Conservation (phyloP, 164 flowering plant genomes). For the Warburgia ugandensis region DNA sequence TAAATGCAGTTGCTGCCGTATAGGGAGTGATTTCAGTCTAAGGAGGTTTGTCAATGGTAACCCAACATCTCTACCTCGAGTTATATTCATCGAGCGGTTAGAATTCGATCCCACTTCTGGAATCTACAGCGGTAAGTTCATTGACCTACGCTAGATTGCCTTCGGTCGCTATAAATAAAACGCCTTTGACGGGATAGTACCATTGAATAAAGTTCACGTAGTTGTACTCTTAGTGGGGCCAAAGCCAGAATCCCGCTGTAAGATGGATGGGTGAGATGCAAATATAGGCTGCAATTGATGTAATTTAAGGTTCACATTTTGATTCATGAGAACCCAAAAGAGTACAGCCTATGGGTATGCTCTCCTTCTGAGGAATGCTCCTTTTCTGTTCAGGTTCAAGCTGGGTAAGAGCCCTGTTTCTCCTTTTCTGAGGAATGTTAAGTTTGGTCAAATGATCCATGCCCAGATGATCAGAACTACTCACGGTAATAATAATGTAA, state of each 20-base stretch:
- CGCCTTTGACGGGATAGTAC: too few relatives aligned
- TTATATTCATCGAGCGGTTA: conserved; percentile 28
- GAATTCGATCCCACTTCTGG: too few relatives aligned
- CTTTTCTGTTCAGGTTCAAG: background rate
- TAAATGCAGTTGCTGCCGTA: conserved; percentile 64
- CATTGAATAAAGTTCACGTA: too few relatives aligned
- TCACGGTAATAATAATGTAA: conserved; percentile 12
- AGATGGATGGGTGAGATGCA: too few relatives aligned
- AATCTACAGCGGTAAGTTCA: background rate
- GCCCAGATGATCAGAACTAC: conserved; percentile 33
- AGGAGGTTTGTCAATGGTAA: conserved; percentile 71
- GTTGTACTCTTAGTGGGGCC: too few relatives aligned
- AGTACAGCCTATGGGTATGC: background rate
- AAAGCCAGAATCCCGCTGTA: too few relatives aligned
- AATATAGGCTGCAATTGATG: too few relatives aligned
- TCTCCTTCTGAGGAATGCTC: background rate
- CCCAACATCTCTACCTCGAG: conserved; percentile 23
- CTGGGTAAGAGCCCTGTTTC: background rate
- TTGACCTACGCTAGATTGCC: background rate
- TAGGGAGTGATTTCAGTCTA: conserved; percentile 52
- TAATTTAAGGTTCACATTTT: too few relatives aligned
- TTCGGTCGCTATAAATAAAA: too few relatives aligned
- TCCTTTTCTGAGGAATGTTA: conserved; percentile 1
- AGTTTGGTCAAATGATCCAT: conserved; percentile 34
- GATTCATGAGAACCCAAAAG: too few relatives aligned